phyloP scores from a whole-genome alignment of 2,329 filamentous ascomycete species.

The Talaromyces sp. region DNA sequence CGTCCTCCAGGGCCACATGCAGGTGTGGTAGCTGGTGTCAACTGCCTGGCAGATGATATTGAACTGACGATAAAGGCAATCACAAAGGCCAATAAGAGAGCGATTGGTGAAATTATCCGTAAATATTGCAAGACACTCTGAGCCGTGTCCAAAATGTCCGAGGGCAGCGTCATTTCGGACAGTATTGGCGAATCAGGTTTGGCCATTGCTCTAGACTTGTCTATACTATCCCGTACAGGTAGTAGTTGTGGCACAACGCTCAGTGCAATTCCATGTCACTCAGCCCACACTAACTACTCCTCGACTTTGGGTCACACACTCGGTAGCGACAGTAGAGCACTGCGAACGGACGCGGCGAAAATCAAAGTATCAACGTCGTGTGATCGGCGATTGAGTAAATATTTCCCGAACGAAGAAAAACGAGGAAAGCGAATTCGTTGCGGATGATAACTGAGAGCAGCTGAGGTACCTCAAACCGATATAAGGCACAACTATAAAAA shows the following conservation, averaged over 20 bases:
- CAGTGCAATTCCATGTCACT: conserved; percentile 19
- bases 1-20: conserved; percentile 81
- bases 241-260: conserved; percentile 9
- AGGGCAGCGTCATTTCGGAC: conserved; percentile 28
- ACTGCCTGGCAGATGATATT: conserved; percentile 52
- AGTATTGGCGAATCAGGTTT: conserved; percentile 19
- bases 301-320: conserved; percentile 2
- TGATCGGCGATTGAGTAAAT: neutral
- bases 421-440: neutral
- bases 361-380: neutral
- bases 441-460: neutral
- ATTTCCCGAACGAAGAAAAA: neutral
- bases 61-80: conserved; percentile 60
- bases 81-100: conserved; percentile 63
- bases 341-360: neutral
- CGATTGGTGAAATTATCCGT: conserved; percentile 60
- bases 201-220: conserved; percentile 18
- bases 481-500: neutral
- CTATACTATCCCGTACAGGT: conserved; percentile 13
- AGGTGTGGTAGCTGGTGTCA: conserved; percentile 45
- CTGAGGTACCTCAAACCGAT: neutral
- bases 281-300: neutral
- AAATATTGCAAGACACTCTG: conserved; percentile 50
- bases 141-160: conserved; percentile 44
- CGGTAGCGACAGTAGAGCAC: conserved; percentile 17